Percentiles rank a stretch among this genome's conserved stretches.
Conservation (phyloP, 2,329 filamentous ascomycete genomes). For the Parastagonospora nodorum region DNA sequence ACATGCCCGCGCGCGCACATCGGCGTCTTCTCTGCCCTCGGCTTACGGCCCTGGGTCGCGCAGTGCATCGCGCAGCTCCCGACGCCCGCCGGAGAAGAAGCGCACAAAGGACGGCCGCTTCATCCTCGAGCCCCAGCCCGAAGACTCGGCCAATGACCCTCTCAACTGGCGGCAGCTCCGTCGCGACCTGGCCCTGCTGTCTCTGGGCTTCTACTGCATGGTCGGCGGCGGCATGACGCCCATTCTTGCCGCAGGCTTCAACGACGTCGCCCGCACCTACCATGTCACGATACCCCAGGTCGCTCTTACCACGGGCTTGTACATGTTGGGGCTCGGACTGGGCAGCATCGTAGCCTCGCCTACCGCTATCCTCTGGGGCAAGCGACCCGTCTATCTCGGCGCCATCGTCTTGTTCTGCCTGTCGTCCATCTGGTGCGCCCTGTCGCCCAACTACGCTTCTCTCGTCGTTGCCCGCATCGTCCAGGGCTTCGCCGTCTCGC, state of each 20-base stretch:
- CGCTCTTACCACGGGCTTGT: constrained; percentile 85
- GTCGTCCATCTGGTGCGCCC: constrained; percentile 81
- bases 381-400: constrained; percentile 84
- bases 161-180: constrained; percentile 88
- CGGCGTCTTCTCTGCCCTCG: constrained; percentile 57
- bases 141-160: constrained; percentile 88
- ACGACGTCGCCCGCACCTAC: constrained; percentile 72
- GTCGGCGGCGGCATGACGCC: constrained; percentile 92
- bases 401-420: constrained; percentile 77
- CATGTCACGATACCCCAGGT: constrained; percentile 72
- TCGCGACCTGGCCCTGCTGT: constrained; percentile 78
- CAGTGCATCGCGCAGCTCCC: constrained; percentile 27
- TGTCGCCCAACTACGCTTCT: constrained; percentile 80
- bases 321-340: constrained; percentile 90
- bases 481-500: constrained; percentile 85
- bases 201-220: constrained; percentile 90
- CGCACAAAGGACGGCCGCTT: constrained; percentile 80
- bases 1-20: constrained; percentile 66
- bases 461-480: constrained; percentile 82
- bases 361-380: constrained; percentile 88
- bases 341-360: constrained; percentile 85
- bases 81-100: constrained; percentile 62
- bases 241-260: constrained; percentile 86
- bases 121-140: constrained; percentile 88
- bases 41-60: constrained; percentile 22